Evolutionary conservation across 148 eudicot species (phyloP), one percentile per base, ranked within the genome.

Genomic region (Rhododendron molle): DNA sequence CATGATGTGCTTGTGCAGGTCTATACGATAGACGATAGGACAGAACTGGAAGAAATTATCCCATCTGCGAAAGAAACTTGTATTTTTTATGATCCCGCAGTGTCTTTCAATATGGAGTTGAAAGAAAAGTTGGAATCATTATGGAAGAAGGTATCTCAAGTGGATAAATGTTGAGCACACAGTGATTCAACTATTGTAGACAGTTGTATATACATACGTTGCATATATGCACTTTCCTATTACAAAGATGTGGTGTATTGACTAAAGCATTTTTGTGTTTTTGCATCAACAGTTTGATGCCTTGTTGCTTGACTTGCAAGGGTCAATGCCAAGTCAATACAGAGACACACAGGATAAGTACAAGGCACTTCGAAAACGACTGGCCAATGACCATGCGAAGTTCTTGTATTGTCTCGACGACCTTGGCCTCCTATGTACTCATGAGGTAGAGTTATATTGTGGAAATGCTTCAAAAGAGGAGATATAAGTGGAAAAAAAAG

Each of bases 401-500:
- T 87, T 93, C 77, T 32, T 92, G 83, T 91, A 89, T 88, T 93
- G 96, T 90, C 90, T 93, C 49, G 93, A 91, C 44, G 69, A 90
- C 86, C 94, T 93, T 58, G 96, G 96, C 47, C 88, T 89, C 76
- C 10, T 88, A 36, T 91, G 94, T 81, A 88, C 92, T 69, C 82
- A 88, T 81, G 96, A 93, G 94, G 96, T 93, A 90, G 80, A 78
- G 21, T 81, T 85, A 56, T 28, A 62, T 71, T 67, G 20, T 40
- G 50, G 15, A 81, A 1, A 34, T 52, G 40, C 34, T 65, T 85
- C 52, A 56, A 18, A 52, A 72, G 62, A 73, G n/a, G 47, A 15
- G 34, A 34, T 49, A 67, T 71, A 20, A 86, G 82, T 83, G 72
- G 58, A 72, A 82, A 11, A 52, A 44, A 52, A 26, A 77, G 32